phyloP scores from a whole-genome alignment of 441 rosid genomes.

The Capsella rubella region DNA sequence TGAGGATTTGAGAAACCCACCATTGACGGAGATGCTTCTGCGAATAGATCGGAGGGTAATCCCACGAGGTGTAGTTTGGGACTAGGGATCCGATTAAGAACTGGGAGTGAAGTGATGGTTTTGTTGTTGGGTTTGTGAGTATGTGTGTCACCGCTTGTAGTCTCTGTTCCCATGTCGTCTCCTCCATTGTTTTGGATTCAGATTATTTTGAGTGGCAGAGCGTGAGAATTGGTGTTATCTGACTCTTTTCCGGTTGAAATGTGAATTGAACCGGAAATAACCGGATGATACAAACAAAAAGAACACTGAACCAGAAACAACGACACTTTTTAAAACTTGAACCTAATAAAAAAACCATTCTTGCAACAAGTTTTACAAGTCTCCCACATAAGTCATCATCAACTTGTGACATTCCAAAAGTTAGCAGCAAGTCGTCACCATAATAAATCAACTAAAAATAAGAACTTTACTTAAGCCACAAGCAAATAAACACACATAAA shows the following conservation, averaged over 20 bases:
- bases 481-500: constrained; percentile 31
- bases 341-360: constrained; percentile 26
- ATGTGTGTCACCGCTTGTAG: constrained; percentile 71
- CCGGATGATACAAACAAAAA: not conserved
- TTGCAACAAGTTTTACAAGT: constrained; percentile 39
- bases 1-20: constrained; percentile 67
- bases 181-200: constrained; percentile 50
- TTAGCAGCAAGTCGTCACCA: constrained; percentile 38
- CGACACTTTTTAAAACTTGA: not conserved
- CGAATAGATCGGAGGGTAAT: constrained; percentile 67
- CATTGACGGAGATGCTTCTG: constrained; percentile 51
- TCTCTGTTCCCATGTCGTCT: constrained; percentile 63
- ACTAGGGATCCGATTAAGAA: constrained; percentile 62
- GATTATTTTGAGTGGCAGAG: constrained; percentile 24
- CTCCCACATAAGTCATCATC: not conserved
- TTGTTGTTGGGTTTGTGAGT: constrained; percentile 70
- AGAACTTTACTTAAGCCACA: constrained; percentile 31
- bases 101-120: constrained; percentile 77
- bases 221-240: not conserved
- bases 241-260: not conserved
- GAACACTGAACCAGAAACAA: no score
- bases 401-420: constrained; percentile 38
- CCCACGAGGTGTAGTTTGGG: constrained; percentile 64
- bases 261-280: not conserved
- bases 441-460: constrained; percentile 34